Conservation (phyloP, 306 rosid species). For the Lathyrus tuberosus region DNA sequence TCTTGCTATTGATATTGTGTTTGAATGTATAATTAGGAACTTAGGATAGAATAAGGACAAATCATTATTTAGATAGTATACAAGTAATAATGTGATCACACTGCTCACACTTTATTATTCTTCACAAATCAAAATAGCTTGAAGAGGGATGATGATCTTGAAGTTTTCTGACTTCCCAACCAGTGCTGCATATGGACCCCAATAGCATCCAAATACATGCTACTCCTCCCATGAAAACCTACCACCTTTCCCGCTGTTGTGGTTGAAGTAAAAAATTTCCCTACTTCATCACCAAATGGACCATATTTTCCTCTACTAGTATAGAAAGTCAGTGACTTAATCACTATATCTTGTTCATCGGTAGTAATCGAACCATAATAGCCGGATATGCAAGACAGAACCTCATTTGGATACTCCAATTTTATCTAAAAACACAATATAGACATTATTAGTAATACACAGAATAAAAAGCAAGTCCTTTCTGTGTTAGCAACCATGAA, state of each 20-base stretch:
- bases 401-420: constrained; percentile 86
- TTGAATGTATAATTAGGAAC: neutral
- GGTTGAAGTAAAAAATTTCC: constrained; percentile 87
- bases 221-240: constrained; percentile 85
- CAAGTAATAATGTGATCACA: constrained; percentile 21
- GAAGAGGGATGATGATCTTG: constrained; percentile 62
- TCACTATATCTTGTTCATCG: constrained; percentile 52
- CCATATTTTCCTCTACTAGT: constrained; percentile 87
- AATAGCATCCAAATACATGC: constrained; percentile 86
- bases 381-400: constrained; percentile 72
- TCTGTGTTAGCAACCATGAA: constrained; percentile 25
- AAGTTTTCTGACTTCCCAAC: constrained; percentile 73
- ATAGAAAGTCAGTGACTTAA: constrained; percentile 72
- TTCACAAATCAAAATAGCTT: constrained; percentile 55
- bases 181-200: constrained; percentile 98
- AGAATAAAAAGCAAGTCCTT: neutral
- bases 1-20: constrained; percentile 14
- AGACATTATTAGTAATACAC: neutral
- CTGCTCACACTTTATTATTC: constrained; percentile 5
- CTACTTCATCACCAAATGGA: constrained; percentile 87
- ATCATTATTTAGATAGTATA: constrained; percentile 28
- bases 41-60: neutral
- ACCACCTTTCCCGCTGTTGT: constrained; percentile 87
- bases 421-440: constrained; percentile 57
- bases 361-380: constrained; percentile 59